Percentiles rank a stretch among this genome's conserved stretches.
phyloP scores from a whole-genome alignment of 2,329 filamentous ascomycete species.

The Fusarium hainanense region DNA sequence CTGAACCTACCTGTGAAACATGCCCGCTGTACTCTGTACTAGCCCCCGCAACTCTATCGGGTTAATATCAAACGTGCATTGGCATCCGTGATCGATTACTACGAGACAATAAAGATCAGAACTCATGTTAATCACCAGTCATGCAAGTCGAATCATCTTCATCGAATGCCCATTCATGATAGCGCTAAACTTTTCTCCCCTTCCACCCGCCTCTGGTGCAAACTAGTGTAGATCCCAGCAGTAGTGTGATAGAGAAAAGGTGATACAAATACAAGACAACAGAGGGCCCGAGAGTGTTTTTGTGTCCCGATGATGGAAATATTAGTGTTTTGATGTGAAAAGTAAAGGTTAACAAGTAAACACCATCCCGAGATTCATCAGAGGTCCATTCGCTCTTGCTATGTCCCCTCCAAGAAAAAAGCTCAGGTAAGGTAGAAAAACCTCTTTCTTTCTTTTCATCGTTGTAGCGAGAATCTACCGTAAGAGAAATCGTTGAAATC shows the following conservation, averaged over 20 bases:
- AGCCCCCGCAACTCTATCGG: background rate
- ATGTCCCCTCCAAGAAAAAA: conserved; percentile 40
- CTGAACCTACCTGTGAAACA: background rate
- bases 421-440: conserved; percentile 44
- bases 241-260: conserved; percentile 49
- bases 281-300: conserved; percentile 45
- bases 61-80: background rate
- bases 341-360: conserved; percentile 45
- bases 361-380: conserved; percentile 44
- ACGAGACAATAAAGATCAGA: background rate
- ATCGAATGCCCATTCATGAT: conserved; percentile 49
- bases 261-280: conserved; percentile 52
- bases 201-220: conserved; percentile 47
- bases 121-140: conserved; percentile 7
- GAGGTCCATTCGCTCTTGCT: conserved; percentile 45
- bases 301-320: conserved; percentile 46
- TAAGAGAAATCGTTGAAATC: conserved; percentile 55
- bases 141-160: conserved; percentile 21
- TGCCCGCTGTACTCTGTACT: background rate
- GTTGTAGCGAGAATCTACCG: conserved; percentile 51
- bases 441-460: conserved; percentile 44
- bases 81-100: background rate
- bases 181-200: conserved; percentile 51
- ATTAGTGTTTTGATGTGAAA: conserved; percentile 48
- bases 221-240: conserved; percentile 54